These are phyloP conservation scores for Yamadazyma akitaensis DNA, from an alignment of 805 yeast species.

Conservation along the genomic window DNA sequence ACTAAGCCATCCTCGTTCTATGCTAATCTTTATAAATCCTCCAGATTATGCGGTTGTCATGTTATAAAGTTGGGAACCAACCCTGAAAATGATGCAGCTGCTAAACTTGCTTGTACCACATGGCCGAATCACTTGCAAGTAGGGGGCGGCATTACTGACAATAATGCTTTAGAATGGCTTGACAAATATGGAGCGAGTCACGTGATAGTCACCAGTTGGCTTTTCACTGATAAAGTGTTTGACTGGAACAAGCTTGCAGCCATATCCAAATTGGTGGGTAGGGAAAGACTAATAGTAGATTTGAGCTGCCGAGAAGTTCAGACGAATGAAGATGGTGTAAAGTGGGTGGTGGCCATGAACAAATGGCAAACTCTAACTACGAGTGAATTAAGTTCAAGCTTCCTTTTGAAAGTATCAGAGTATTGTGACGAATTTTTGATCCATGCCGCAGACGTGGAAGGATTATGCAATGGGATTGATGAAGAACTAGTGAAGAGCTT, in stretches of 20 bases:
- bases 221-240: conserved; percentile 57
- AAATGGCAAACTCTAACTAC: conserved; percentile 93
- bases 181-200: conserved; percentile 69
- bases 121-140: conserved; percentile 80
- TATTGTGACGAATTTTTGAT: conserved; percentile 86
- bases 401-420: conserved; percentile 50
- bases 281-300: conserved; percentile 72
- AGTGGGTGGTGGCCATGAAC: conserved; percentile 97
- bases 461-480: conserved; percentile 91
- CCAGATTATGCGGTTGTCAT: conserved; percentile 73
- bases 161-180: conserved; percentile 78
- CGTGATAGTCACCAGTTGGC: conserved; percentile 88
- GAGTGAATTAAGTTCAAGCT: conserved; percentile 49
- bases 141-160: conserved; percentile 86
- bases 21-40: conserved; percentile 61
- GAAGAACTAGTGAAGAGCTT: conserved; percentile 65
- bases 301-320: conserved; percentile 66
- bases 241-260: conserved; percentile 50
- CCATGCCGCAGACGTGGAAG: conserved; percentile 99
- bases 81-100: conserved; percentile 77
- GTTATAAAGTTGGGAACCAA: conserved; percentile 86
- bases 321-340: conserved; percentile 18
- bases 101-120: conserved; percentile 63
- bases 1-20: conserved; percentile 70
- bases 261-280: conserved; percentile 59